Evolutionary conservation across 495 filamentous ascomycete species (phyloP).

Genomic region (Pyronema omphalodes): DNA sequence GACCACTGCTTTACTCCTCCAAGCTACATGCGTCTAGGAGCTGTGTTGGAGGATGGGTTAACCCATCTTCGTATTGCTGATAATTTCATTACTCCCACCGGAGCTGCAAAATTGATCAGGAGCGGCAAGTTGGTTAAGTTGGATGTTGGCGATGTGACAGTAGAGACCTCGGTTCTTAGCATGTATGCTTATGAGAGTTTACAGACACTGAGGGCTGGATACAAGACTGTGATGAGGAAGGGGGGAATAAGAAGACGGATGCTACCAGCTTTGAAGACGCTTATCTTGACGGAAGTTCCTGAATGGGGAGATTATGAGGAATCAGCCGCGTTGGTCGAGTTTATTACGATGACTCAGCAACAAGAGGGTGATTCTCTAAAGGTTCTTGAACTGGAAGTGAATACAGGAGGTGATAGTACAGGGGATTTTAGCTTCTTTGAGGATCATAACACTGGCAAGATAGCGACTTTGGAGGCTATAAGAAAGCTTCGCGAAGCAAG

Average conservation of each 20-base stretch:
- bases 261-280: constrained; percentile 3
- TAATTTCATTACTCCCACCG: constrained; percentile 2
- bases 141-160: constrained; percentile 4
- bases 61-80: constrained; percentile 12
- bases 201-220: constrained; percentile 8
- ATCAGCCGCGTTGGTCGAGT: constrained; percentile 2
- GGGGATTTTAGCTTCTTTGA: constrained; percentile 20
- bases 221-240: not conserved
- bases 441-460: constrained; percentile 4
- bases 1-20: constrained; percentile 16
- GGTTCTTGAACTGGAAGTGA: constrained; percentile 15
- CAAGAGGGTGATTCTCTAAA: constrained; percentile 1
- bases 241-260: not conserved
- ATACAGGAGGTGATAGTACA: not conserved
- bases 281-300: constrained; percentile 10
- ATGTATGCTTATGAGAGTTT: constrained; percentile 11
- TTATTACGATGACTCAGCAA: not conserved
- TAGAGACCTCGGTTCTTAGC: constrained; percentile 1
- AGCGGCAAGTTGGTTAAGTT: constrained; percentile 8
- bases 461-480: constrained; percentile 5
- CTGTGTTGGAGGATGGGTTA: not conserved
- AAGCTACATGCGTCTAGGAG: not conserved
- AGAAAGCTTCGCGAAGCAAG: constrained; percentile 5
- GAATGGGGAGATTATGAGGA: not conserved
- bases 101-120: constrained; percentile 5